Percentiles rank a stretch among this genome's conserved stretches.
Conservation (phyloP, 345 rosid species). For the Lumnitzera racemosa region DNA sequence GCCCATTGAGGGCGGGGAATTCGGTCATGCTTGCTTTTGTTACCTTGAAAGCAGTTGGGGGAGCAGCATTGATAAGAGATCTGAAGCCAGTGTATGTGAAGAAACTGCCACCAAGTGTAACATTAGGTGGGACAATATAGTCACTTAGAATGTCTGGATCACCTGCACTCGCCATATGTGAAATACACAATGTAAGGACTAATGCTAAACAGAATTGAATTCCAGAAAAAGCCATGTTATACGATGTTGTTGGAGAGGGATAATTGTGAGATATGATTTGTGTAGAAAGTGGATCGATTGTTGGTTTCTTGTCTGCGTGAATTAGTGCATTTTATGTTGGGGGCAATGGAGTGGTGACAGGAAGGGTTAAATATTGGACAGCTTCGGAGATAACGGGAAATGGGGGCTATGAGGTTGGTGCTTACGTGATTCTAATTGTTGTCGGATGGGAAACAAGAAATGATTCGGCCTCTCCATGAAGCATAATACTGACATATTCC, state of each 20-base stretch:
- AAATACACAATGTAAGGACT: neutral
- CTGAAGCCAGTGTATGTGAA: slow-evolving; percentile 15
- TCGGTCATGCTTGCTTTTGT: slow-evolving; percentile 12
- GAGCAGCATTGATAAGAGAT: neutral
- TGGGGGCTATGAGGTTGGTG: too few species aligned
- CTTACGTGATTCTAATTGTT: too few species aligned
- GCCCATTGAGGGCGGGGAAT: slow-evolving; percentile 21
- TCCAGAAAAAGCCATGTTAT: neutral
- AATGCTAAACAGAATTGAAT: neutral
- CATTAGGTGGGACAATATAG: slow-evolving; percentile 11
- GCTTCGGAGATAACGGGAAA: too few species aligned
- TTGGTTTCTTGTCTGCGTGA: too few species aligned
- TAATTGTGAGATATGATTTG: too few species aligned
- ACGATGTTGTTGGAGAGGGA: neutral
- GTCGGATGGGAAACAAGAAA: too few species aligned
- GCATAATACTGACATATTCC: too few species aligned
- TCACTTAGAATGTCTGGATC: slow-evolving; percentile 19
- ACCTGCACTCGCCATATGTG: neutral
- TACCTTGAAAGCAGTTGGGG: slow-evolving; percentile 5
- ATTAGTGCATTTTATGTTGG: too few species aligned
- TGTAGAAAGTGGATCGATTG: too few species aligned
- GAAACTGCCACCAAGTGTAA: slow-evolving; percentile 8
- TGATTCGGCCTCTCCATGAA: too few species aligned
- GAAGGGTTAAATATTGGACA: too few species aligned
- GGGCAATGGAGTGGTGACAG: too few species aligned